Conservation (phyloP, 169 alveolate species). For the Perkinsus chesapeaki region DNA sequence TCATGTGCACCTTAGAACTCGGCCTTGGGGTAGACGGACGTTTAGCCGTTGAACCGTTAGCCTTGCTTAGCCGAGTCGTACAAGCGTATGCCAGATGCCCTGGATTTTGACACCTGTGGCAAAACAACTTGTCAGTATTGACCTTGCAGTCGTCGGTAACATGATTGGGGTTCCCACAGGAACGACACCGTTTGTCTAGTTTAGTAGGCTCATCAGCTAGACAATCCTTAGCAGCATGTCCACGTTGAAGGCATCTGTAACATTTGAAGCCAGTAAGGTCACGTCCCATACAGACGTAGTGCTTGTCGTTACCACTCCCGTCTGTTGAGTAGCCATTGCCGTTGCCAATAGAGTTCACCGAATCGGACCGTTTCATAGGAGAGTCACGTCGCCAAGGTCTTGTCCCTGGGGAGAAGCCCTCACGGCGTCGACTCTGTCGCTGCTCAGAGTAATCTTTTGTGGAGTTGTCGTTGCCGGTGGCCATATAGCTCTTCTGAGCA, state of each 20-base stretch:
- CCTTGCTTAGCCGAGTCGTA: background rate
- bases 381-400: background rate
- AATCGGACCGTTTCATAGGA: background rate
- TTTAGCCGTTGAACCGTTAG: background rate
- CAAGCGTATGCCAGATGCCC: background rate
- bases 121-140: background rate
- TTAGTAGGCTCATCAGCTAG: background rate
- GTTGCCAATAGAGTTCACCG: background rate
- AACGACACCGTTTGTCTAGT: background rate
- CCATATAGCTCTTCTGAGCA: too few relatives aligned
- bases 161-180: background rate
- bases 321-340: background rate
- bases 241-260: background rate
- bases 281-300: background rate
- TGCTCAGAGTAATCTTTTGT: too few relatives aligned
- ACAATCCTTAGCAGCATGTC: background rate
- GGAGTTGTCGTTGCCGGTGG: too few relatives aligned
- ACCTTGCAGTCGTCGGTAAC: background rate
- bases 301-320: background rate
- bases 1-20: background rate
- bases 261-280: background rate
- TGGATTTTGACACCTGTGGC: background rate
- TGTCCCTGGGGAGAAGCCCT: too few relatives aligned
- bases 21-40: background rate
- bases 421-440: too few relatives aligned